These are phyloP conservation scores for Sporothrix pallida DNA, from an alignment of 2,329 filamentous ascomycete genomes.

Conservation along the genomic window DNA sequence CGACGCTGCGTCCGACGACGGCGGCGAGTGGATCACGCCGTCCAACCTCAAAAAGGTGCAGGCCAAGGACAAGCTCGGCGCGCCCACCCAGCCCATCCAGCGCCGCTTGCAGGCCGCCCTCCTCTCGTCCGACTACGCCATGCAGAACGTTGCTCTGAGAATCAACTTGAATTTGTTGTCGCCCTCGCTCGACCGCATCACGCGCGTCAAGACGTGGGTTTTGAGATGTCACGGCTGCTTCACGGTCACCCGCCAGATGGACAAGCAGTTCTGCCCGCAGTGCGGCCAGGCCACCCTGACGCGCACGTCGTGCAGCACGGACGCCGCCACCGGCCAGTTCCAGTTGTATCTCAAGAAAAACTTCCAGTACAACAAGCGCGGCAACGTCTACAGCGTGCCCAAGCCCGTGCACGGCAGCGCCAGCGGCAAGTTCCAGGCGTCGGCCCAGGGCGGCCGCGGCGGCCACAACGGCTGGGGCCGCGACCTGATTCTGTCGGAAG, in stretches of 20 bases:
- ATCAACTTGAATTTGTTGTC: conserved; percentile 76
- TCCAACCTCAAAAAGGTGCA: conserved; percentile 88
- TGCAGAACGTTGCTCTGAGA: conserved; percentile 95
- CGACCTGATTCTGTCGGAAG: conserved; percentile 84
- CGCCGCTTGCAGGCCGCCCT: conserved; percentile 83
- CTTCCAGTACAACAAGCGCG: conserved; percentile 94
- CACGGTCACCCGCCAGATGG: conserved; percentile 79
- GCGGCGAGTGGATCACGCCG: conserved; percentile 87
- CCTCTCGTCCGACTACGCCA: conserved; percentile 93
- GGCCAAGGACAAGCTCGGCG: conserved; percentile 64
- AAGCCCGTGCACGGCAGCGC: conserved; percentile 83
- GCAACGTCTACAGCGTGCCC: conserved; percentile 90
- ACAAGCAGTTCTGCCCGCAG: conserved; percentile 87
- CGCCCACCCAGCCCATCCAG: conserved; percentile 58
- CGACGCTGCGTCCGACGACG: conserved; percentile 44
- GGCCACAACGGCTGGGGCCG: conserved; percentile 88
- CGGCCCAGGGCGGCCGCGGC: conserved; percentile 56
- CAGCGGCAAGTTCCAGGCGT: conserved; percentile 72
- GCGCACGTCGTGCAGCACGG: conserved; percentile 83
- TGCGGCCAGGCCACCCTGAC: conserved; percentile 89
- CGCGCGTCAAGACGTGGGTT: conserved; percentile 84
- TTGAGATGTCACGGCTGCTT: conserved; percentile 96
- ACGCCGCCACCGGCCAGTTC: conserved; percentile 74
- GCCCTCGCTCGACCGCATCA: conserved; percentile 82
- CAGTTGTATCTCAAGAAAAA: conserved; percentile 88